Percentiles rank a stretch among this genome's conserved stretches.
Evolutionary conservation across 176 grass and related monocot genomes (phyloP).

Genomic region (Aegilops tauschii): DNA sequence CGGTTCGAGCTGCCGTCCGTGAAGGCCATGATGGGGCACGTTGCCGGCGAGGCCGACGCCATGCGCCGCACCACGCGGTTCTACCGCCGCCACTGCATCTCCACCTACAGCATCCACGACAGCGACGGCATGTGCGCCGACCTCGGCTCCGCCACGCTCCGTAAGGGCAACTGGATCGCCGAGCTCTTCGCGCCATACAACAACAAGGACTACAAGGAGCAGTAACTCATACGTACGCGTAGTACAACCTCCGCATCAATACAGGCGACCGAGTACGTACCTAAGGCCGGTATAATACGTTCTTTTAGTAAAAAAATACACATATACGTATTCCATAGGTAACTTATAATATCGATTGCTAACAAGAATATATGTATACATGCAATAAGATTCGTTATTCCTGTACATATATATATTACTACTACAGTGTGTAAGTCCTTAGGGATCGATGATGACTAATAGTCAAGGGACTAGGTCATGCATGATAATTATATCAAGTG

Average conservation of each 20-base stretch:
- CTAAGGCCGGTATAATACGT: neutral
- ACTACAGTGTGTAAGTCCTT: neutral
- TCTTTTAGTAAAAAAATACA: neutral
- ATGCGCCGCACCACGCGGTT: conserved; percentile 90
- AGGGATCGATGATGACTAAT: neutral
- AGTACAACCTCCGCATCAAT: neutral
- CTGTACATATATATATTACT: neutral
- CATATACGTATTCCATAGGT: neutral
- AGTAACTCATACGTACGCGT: neutral
- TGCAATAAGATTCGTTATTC: conserved; percentile 42
- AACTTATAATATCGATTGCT: neutral
- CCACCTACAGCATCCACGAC: conserved; percentile 98
- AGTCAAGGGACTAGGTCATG: conserved; percentile 34
- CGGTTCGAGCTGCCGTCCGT: conserved; percentile 60
- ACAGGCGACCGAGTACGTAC: neutral
- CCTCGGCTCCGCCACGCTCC: conserved; percentile 62
- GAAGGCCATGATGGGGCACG: conserved; percentile 56
- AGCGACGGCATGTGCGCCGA: conserved; percentile 93
- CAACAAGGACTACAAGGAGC: conserved; percentile 90
- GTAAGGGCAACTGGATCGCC: conserved; percentile 73
- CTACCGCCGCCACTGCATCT: conserved; percentile 99
- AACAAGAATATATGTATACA: neutral
- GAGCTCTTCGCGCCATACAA: conserved; percentile 87
- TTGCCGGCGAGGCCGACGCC: conserved; percentile 58
- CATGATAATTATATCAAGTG: neutral